A percentile compares a stretch with the other conserved stretches of the same genome.
These are phyloP conservation scores for Beauveria varroae DNA, from an alignment of 2,329 filamentous ascomycete species.

Conservation along the genomic window DNA sequence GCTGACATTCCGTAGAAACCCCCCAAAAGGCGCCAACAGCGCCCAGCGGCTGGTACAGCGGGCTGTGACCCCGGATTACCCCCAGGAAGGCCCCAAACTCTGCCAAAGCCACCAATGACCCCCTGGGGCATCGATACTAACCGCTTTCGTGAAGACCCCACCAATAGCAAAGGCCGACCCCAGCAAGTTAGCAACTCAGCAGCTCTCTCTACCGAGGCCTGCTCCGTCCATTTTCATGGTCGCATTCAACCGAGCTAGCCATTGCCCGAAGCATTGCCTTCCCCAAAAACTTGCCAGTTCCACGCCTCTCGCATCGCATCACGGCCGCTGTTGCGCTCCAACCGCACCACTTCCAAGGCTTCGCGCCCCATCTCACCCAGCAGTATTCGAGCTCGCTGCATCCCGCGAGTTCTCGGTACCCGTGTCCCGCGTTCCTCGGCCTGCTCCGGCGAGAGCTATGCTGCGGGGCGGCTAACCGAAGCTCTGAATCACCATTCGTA, in stretches of 20 bases:
- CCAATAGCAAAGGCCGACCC: neutral
- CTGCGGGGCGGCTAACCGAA: conserved; percentile 10
- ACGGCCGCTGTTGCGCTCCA: neutral
- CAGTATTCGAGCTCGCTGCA: neutral
- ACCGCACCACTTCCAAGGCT: neutral
- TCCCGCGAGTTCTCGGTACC: neutral
- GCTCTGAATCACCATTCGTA: conserved; percentile 4
- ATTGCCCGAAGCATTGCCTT: neutral
- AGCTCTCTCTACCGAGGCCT: conserved; percentile 5
- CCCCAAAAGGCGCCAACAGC: neutral
- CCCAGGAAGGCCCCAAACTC: neutral
- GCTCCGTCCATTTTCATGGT: neutral
- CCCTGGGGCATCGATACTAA: neutral
- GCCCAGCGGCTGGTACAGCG: neutral
- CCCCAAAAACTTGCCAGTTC: neutral
- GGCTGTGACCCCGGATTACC: neutral
- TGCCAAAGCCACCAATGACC: neutral
- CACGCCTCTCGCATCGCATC: neutral
- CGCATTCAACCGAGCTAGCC: conserved; percentile 9
- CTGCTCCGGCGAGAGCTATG: conserved; percentile 8
- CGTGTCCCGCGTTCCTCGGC: conserved; percentile 2
- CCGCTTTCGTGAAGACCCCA: neutral
- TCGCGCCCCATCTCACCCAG: neutral
- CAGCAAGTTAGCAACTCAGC: neutral
- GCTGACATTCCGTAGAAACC: neutral